These are phyloP conservation scores for Fusarium sp. DNA, from an alignment of 2,329 filamentous ascomycete species.

Conservation along the genomic window DNA sequence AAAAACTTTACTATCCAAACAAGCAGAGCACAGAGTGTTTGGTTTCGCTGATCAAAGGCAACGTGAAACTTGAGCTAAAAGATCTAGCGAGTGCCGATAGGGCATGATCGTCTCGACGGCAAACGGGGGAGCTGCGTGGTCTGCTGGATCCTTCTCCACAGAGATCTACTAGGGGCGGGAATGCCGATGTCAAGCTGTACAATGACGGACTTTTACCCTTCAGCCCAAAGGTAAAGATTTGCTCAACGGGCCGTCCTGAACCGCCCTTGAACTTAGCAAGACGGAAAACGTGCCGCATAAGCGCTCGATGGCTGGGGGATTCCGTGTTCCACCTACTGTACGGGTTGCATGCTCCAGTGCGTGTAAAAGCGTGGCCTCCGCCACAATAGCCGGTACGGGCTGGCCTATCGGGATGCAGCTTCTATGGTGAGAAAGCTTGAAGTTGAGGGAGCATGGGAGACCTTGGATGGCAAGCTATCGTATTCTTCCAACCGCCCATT, in stretches of 20 bases:
- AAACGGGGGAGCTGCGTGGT: conserved; percentile 16
- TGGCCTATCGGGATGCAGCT: conserved; percentile 16
- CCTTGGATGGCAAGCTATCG: neutral
- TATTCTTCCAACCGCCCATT: neutral
- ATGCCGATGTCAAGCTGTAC: conserved; percentile 23
- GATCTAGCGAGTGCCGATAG: neutral
- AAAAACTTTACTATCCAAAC: neutral
- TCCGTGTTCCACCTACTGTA: conserved; percentile 7
- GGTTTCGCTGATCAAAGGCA: conserved; percentile 18
- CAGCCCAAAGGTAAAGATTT: neutral
- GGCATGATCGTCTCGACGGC: conserved; percentile 13
- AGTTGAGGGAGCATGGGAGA: neutral
- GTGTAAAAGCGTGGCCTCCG: neutral
- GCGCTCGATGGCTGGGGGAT: conserved; percentile 3
- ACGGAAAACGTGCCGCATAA: conserved; percentile 10
- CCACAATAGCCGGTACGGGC: conserved; percentile 11
- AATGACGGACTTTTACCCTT: neutral
- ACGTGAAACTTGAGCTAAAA: conserved; percentile 18
- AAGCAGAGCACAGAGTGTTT: neutral
- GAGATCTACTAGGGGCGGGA: conserved; percentile 26
- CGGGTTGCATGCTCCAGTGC: neutral
- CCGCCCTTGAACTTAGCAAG: neutral
- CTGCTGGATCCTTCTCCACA: conserved; percentile 25
- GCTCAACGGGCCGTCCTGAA: neutral
- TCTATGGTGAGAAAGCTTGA: neutral